phyloP scores from a whole-genome alignment of 345 rosid genomes.

The Laguncularia racemosa region DNA sequence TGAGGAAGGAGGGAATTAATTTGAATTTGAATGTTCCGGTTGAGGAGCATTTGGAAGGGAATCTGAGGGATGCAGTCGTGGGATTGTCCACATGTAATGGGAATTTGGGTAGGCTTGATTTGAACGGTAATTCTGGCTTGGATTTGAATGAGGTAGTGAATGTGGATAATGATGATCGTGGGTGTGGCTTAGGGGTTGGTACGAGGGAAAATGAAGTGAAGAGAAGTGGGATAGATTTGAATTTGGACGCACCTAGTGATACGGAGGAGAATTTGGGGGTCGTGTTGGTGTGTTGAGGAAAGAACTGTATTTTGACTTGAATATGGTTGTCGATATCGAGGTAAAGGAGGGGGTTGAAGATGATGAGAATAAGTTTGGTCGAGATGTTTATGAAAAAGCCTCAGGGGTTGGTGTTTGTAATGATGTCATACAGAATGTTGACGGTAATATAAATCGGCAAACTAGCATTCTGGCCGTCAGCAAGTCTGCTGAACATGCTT shows the following conservation, averaged over 20 bases:
- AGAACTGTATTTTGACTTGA: slow-evolving; percentile 68
- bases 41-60: slow-evolving; percentile 11
- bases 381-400: slow-evolving; percentile 12
- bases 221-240: slow-evolving; percentile 63
- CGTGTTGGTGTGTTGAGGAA: slow-evolving; percentile 24
- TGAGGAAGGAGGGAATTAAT: slow-evolving; percentile 19
- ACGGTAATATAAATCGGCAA: neutral
- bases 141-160: slow-evolving; percentile 48
- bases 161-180: slow-evolving; percentile 13
- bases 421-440: slow-evolving; percentile 36
- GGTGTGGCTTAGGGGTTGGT: slow-evolving; percentile 12
- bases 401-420: slow-evolving; percentile 15
- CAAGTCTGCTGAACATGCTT: slow-evolving; percentile 14
- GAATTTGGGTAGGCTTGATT: slow-evolving; percentile 27
- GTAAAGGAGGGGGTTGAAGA: slow-evolving; percentile 27
- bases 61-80: slow-evolving; percentile 30
- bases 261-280: slow-evolving; percentile 10
- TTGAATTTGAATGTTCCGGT: slow-evolving; percentile 24
- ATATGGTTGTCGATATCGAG: slow-evolving; percentile 50
- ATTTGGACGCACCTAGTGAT: slow-evolving; percentile 42
- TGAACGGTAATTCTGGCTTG: slow-evolving; percentile 64
- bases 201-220: slow-evolving; percentile 16
- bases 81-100: slow-evolving; percentile 16
- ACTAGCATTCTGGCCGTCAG: neutral
- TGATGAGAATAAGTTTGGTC: slow-evolving; percentile 3